Percentiles rank a stretch among this genome's conserved stretches.
These are phyloP conservation scores for Fusarium verticillioides DNA, from an alignment of 2,329 filamentous ascomycete genomes.

Conservation along the genomic window DNA sequence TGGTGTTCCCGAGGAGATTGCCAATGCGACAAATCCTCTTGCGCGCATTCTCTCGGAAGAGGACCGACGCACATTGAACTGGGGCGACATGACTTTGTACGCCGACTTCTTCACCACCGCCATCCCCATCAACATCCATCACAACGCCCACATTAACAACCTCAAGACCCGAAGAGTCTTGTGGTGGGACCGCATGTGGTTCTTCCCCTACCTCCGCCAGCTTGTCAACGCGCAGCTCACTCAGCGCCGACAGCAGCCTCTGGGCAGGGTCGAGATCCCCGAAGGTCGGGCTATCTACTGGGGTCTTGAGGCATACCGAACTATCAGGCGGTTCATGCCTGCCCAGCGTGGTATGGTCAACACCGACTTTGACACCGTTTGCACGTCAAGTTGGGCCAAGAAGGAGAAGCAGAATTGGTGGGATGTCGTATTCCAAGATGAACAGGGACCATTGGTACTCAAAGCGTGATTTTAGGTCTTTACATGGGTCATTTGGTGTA, in stretches of 20 bases:
- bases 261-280: not conserved
- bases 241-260: constrained; percentile 9
- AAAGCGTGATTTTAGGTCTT: constrained; percentile 2
- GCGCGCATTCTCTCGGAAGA: not conserved
- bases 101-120: constrained; percentile 39
- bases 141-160: constrained; percentile 37
- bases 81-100: constrained; percentile 40
- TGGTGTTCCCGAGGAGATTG: constrained; percentile 29
- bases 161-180: constrained; percentile 23
- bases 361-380: constrained; percentile 6
- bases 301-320: constrained; percentile 22
- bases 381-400: constrained; percentile 18
- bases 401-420: constrained; percentile 27
- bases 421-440: constrained; percentile 20
- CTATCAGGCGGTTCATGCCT: constrained; percentile 23
- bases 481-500: not conserved
- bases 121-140: constrained; percentile 37
- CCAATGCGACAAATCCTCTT: constrained; percentile 16
- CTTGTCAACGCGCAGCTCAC: constrained; percentile 23
- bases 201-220: constrained; percentile 32
- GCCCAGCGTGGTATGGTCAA: not conserved
- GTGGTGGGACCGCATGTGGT: constrained; percentile 41
- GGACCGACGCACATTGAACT: not conserved
- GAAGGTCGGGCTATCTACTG: constrained; percentile 26
- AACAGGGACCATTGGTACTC: constrained; percentile 4